A percentile compares a stretch with the other conserved stretches of the same genome.
Evolutionary conservation across 352 stramenopile genomes (phyloP).

Genomic region (Globisporangium spinosum): DNA sequence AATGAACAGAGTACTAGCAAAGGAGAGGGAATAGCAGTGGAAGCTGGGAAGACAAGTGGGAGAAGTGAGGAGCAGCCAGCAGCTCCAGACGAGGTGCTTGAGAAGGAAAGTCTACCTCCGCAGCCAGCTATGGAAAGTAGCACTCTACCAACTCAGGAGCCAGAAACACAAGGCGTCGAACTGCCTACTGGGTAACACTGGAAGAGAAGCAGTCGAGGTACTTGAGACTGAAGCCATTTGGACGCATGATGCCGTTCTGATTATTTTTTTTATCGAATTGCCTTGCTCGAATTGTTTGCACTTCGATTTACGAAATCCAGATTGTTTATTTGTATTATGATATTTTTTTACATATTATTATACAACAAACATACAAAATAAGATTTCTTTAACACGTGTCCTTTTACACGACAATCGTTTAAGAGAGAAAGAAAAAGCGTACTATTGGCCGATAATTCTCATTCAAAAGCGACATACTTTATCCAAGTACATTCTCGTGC

Average conservation of each 20-base stretch:
- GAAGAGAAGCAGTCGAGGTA: neutral
- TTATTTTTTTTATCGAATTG: neutral
- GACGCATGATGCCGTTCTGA: neutral
- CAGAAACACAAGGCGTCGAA: neutral
- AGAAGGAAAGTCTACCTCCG: neutral
- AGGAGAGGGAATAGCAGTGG: neutral
- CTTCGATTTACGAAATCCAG: neutral
- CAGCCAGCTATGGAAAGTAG: neutral
- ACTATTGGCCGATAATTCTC: neutral
- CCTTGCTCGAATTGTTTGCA: neutral
- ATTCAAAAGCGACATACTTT: neutral
- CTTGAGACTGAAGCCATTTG: neutral
- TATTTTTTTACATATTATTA: neutral
- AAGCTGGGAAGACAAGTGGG: neutral
- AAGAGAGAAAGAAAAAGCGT: neutral
- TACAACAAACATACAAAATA: too few relatives aligned
- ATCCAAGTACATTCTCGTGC: neutral
- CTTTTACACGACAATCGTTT: neutral
- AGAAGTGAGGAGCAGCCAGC: neutral
- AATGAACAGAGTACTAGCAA: neutral
- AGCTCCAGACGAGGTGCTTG: neutral
- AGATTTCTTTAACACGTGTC: too few relatives aligned
- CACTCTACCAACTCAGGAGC: neutral
- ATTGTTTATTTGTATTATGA: neutral
- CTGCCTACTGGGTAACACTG: neutral